Base-by-base conservation (phyloP, 768 basidiomycete species). In the Paxillus rubicundulus region DNA sequence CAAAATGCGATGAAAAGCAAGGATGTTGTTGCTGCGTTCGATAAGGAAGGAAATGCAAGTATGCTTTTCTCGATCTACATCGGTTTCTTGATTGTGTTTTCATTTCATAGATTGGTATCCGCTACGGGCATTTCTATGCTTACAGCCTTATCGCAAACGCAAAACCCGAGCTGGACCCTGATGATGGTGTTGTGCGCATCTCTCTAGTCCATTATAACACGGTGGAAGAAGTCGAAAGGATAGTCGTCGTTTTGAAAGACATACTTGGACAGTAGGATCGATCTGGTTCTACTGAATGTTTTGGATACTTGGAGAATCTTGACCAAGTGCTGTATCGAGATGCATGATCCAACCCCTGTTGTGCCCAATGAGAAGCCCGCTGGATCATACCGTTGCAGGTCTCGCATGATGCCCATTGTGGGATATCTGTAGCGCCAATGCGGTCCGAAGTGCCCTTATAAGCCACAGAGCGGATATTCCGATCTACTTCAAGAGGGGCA, bases 171-270 rank as follows among this genome's bases (percentile, higher is more conserved):
- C 53, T 87, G 41, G 80, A 86, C 58, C 63, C 74, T 1, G 73
- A 77, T 0, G 87, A 89, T 53, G 87, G 82, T 0, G 83, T 87
- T 3, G 84, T 89, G 18, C 79, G 89, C 4, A 81, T 90, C 49
- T 89, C 87, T 2, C 65, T 91, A 24, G 86, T 89, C 20, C 89
- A 91, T 59, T 89, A 90, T 60, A 89, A 90, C 61, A 90, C 89
- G 0, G 72, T 85, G 3, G 77, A 82, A 52, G 87, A 91, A 59
- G 86, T 88, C 1, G 66, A 81, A 49, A 71, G 57, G 60, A 83
- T 91, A 55, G 76, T 89, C 28, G 68, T 69, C 0, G 67, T 83
- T 43, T 63, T 87, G 49, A 75, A 79, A 54, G 80, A 82, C 55
- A 69, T 80, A 20, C 63, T 87, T 13, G 71, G 47, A 17, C 47